Evolutionary conservation across 768 basidiomycete species (phyloP).

Genomic region (Podaxis rugospora): DNA sequence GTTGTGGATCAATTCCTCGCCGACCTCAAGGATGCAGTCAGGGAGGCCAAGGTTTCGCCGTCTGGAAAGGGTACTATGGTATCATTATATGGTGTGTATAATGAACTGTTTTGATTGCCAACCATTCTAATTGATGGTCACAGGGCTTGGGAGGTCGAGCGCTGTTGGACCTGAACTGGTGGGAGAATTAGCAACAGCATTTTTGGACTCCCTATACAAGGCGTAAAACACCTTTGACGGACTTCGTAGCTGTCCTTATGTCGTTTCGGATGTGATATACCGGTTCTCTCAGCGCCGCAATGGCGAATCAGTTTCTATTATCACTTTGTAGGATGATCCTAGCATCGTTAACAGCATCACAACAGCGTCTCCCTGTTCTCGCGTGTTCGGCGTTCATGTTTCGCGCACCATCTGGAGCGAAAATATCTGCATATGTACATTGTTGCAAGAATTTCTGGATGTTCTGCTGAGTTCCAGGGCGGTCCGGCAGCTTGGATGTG

Average conservation of each 20-base stretch:
- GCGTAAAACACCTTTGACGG: conserved; percentile 34
- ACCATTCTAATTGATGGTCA: background rate
- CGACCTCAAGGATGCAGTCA: conserved; percentile 77
- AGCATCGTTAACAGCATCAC: too few species aligned
- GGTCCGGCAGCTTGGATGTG: too few species aligned
- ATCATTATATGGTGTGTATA: conserved; percentile 73
- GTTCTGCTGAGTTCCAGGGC: too few species aligned
- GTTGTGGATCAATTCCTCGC: conserved; percentile 74
- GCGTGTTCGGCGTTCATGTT: too few species aligned
- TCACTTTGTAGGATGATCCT: too few species aligned
- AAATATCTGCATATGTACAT: too few species aligned
- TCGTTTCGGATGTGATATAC: background rate
- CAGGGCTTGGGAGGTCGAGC: conserved; percentile 80
- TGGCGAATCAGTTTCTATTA: background rate
- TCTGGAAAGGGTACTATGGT: conserved; percentile 86
- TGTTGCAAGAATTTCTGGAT: too few species aligned
- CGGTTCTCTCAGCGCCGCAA: background rate
- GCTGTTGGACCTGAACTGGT: conserved; percentile 81
- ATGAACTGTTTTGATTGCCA: background rate
- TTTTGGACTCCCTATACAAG: conserved; percentile 80
- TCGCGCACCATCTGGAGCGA: too few species aligned
- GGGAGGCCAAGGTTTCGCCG: conserved; percentile 61
- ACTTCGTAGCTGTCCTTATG: background rate
- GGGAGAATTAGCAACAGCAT: conserved; percentile 69
- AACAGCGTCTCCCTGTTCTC: too few species aligned